phyloP scores from a whole-genome alignment of 305 asterid species.

The Fraxinus ornus region DNA sequence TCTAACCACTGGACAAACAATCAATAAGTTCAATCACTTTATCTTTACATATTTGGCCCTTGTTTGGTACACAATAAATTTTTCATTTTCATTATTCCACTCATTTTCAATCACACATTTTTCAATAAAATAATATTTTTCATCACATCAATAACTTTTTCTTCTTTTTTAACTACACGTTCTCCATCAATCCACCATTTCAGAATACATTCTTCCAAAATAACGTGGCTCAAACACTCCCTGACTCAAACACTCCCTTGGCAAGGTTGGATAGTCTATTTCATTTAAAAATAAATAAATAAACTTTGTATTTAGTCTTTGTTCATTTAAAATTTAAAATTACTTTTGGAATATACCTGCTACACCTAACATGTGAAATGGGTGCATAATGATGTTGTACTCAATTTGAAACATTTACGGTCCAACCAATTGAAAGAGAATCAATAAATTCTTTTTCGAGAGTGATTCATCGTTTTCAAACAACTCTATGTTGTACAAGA shows the following conservation, averaged over 20 bases:
- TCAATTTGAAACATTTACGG: background rate
- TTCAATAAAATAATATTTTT: too few relatives aligned
- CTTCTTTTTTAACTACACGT: too few relatives aligned
- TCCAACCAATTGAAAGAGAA: background rate
- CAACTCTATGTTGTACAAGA: background rate
- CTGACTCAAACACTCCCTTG: background rate
- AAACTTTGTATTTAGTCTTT: background rate
- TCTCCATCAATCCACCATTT: too few relatives aligned
- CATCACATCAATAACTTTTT: too few relatives aligned
- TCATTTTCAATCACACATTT: too few relatives aligned
- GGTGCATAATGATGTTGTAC: background rate
- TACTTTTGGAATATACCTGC: background rate
- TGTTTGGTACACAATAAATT: too few relatives aligned
- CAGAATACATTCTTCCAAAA: too few relatives aligned
- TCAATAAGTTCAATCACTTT: slow-evolving; percentile 1
- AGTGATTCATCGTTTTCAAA: background rate
- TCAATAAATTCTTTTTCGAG: too few relatives aligned
- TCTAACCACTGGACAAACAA: slow-evolving; percentile 4
- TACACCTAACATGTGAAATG: background rate
- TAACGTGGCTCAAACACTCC: too few relatives aligned
- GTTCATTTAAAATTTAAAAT: background rate
- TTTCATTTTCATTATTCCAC: too few relatives aligned
- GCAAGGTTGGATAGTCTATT: background rate
- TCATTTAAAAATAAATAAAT: background rate
- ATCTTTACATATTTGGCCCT: background rate